These are phyloP conservation scores for Nakataea oryzae DNA, from an alignment of 2,329 filamentous ascomycete genomes.

Conservation along the genomic window DNA sequence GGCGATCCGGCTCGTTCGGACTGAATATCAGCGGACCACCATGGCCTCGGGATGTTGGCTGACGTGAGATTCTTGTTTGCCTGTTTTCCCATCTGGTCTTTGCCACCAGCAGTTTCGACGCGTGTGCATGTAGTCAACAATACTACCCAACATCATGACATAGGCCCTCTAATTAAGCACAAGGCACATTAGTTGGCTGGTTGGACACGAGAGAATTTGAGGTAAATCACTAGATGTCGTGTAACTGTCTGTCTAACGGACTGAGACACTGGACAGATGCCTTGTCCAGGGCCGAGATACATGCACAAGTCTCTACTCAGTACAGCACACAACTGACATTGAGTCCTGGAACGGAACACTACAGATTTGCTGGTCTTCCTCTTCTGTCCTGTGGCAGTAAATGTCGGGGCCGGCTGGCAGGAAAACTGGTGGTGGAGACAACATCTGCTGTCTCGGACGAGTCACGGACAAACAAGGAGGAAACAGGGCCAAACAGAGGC, in stretches of 20 bases:
- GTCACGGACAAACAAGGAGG: background rate
- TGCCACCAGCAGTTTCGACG: background rate
- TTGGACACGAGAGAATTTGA: background rate
- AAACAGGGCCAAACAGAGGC: background rate
- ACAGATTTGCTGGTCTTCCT: background rate
- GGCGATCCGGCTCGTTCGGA: background rate
- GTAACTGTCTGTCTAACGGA: background rate
- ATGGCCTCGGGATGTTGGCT: background rate
- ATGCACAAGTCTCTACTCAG: background rate
- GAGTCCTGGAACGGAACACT: too few relatives aligned
- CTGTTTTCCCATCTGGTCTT: background rate
- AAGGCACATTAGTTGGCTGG: too few relatives aligned
- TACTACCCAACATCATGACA: background rate
- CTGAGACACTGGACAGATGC: background rate
- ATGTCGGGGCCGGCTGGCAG: background rate
- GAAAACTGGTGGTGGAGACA: background rate
- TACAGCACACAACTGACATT: background rate
- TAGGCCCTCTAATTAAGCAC: too few relatives aligned
- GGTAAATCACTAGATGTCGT: background rate
- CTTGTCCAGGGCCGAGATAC: too few relatives aligned
- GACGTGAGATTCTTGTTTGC: background rate
- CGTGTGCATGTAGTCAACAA: background rate
- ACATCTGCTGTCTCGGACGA: background rate
- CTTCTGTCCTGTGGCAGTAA: background rate
- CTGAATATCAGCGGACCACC: background rate